Evolutionary conservation across 1,284 basidiomycete genomes (phyloP).

Genomic region (Leccinum laetum): DNA sequence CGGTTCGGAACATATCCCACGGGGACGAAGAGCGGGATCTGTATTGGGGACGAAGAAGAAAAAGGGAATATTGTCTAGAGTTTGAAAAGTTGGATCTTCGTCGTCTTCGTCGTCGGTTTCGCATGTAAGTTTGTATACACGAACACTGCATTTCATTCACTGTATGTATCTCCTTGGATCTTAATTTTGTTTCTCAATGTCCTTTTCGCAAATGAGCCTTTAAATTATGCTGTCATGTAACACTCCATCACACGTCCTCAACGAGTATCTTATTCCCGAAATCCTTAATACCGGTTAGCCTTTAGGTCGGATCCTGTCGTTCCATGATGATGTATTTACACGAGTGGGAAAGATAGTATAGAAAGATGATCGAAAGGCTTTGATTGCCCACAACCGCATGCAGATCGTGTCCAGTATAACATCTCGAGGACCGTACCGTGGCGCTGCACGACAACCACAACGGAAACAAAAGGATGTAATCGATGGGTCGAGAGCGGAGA

Average conservation of each 20-base stretch:
- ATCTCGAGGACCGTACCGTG: not conserved
- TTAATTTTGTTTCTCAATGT: not conserved
- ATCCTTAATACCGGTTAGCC: not conserved
- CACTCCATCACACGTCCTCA: not conserved
- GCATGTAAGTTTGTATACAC: not conserved
- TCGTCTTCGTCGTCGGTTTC: not conserved
- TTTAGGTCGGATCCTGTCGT: not conserved
- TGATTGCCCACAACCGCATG: not conserved
- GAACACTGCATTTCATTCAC: not conserved
- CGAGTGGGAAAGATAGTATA: not conserved
- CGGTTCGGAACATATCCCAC: constrained; percentile 56
- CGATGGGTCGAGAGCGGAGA: not conserved
- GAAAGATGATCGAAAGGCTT: not conserved
- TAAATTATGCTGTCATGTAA: not conserved
- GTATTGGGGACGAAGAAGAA: constrained; percentile 27
- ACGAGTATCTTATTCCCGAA: not conserved
- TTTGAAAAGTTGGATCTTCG: not conserved
- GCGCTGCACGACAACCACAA: not conserved
- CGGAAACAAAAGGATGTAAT: not conserved
- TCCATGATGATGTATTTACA: not conserved
- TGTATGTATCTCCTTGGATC: not conserved
- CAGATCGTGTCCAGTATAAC: not conserved
- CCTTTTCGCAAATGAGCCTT: constrained; percentile 1
- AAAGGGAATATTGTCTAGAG: constrained; percentile 16
- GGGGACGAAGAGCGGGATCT: constrained; percentile 51